phyloP scores from a whole-genome alignment of 371 early-diverging fungal species.

The Apophysomyces elegans region DNA sequence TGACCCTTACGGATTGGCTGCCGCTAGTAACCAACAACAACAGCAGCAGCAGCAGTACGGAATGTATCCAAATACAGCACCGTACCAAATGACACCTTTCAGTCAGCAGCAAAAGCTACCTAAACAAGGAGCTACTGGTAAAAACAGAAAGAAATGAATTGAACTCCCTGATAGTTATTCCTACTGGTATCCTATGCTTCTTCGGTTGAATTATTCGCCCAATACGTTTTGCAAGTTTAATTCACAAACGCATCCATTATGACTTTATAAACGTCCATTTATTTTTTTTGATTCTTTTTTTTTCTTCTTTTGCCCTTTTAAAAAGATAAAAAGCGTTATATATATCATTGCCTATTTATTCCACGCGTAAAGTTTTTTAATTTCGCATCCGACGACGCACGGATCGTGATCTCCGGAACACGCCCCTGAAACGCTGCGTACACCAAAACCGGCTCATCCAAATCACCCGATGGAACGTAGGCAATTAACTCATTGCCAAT shows the following conservation, averaged over 20 bases:
- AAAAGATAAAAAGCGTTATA: too few relatives aligned
- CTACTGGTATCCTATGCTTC: not conserved
- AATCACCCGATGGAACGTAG: not conserved
- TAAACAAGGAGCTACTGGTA: not conserved
- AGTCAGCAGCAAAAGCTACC: not conserved
- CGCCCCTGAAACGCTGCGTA: slow-evolving; percentile 20
- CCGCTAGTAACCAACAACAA: not conserved
- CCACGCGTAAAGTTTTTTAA: not conserved
- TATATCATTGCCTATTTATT: not conserved
- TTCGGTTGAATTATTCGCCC: too few relatives aligned
- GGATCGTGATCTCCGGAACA: not conserved
- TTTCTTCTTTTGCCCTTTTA: too few relatives aligned
- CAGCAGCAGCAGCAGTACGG: not conserved
- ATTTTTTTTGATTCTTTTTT: not conserved
- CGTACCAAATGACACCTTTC: not conserved
- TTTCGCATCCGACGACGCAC: not conserved
- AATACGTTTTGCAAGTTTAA: too few relatives aligned
- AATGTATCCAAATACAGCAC: not conserved
- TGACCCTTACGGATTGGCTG: not conserved
- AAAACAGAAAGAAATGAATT: not conserved
- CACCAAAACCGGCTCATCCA: slow-evolving; percentile 15
- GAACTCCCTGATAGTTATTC: too few relatives aligned
- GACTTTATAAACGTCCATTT: not conserved
- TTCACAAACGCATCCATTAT: not conserved
- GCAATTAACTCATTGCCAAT: slow-evolving; percentile 46